Evolutionary conservation across 2,329 filamentous ascomycete species (phyloP), one percentile per base, ranked within the genome.

Genomic region (Aspergillus sp.): DNA sequence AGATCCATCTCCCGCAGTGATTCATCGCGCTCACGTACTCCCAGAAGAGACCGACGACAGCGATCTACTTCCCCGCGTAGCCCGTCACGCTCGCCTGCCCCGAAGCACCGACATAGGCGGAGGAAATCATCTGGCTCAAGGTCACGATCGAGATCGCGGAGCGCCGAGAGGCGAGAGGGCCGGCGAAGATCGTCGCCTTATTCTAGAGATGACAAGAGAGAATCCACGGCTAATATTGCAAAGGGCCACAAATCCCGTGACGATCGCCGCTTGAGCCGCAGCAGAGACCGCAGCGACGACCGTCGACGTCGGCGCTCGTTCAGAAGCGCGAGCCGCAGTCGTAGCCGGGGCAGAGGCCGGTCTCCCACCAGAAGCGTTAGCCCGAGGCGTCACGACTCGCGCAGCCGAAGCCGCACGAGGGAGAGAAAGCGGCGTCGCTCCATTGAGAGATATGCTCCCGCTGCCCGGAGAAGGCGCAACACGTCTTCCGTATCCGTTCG

Each of bases 11-110:
- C 79, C 74, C 79, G 79, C 70, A 78, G 74, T 79, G 74, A 79
- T 69, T 78, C 79, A 72, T 82, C 81, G 70, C 82, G 82, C 82
- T 86, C 84, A 84, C 83, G 76, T 78, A 80, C 80, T 74, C 77
- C 81, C 78, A 85, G 81, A 81, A 74, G 79, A 79, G 71, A 75
- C 63, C 77, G 76, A 69, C 72, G 75, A 72, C 76, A 70, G 64
- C 72, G 76, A 70, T 80, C 77, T 55, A 68, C 74, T 56, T 77
- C 76, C 63, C 73, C 74, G 54, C 76, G 72, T 70, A 78, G 73
- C 65, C 65, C 70, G 54, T 77, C 75, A 30, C 74, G 70, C 28
- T 72, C 76, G 23, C 77, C 76, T 57, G 68, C 73, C 57, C 69
- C 71, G 53, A 67, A 69, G 56, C 63, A 66, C 62, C 70, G 71